Conservation (phyloP, 2,329 filamentous ascomycete genomes). For the Epichloe uncinata region DNA sequence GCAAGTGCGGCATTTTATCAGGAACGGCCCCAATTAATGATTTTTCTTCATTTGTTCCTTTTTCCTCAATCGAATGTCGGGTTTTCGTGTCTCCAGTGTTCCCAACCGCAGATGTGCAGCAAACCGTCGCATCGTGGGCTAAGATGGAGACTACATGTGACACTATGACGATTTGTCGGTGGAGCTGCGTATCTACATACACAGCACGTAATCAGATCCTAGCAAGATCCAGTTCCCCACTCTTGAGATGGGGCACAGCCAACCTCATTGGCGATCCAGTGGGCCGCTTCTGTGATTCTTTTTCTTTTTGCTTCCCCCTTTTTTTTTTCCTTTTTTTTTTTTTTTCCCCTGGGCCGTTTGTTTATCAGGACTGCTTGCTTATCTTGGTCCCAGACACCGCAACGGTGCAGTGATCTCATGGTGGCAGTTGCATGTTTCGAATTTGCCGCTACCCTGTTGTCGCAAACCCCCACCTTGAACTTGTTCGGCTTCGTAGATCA, state of each 20-base stretch:
- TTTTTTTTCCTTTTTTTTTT: background rate
- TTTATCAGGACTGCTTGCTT: no score
- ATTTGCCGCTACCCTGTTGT: no score
- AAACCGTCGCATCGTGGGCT: conserved; percentile 2
- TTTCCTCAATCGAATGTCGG: background rate
- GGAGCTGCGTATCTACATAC: conserved; percentile 1
- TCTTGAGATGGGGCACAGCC: background rate
- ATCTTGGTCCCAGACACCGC: no score
- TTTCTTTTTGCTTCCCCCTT: background rate
- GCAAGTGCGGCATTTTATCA: conserved; percentile 18
- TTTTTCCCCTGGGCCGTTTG: no score
- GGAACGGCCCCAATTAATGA: conserved; percentile 9
- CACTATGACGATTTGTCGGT: conserved; percentile 7
- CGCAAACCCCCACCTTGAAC: no score
- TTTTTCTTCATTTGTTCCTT: conserved; percentile 7
- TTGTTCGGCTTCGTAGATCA: no score
- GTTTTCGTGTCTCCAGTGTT: conserved; percentile 15
- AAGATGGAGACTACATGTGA: conserved; percentile 2
- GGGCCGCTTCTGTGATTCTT: background rate
- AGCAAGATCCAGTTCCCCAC: conserved; percentile 8
- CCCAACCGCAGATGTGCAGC: background rate
- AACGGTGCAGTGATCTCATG: no score
- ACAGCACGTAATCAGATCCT: conserved; percentile 1
- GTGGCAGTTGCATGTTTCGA: no score
- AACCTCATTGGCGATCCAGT: background rate